Percentiles rank a stretch among this genome's conserved stretches.
These are phyloP conservation scores for Hymenoscyphus infarciens DNA, from an alignment of 2,329 filamentous ascomycete species.

Conservation along the genomic window DNA sequence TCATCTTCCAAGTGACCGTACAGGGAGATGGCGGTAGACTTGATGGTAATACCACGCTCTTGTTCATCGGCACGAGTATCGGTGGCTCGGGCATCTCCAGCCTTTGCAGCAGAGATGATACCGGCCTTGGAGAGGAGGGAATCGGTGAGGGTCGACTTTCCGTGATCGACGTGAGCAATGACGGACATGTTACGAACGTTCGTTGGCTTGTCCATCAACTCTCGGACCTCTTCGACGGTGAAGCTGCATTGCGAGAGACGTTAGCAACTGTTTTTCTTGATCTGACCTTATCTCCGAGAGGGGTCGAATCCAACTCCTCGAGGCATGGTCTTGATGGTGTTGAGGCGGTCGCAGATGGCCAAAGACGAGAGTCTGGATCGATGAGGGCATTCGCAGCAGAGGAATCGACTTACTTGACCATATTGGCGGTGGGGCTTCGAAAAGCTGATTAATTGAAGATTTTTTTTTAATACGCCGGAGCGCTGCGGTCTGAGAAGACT, in stretches of 20 bases:
- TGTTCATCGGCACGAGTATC: slow-evolving; percentile 97
- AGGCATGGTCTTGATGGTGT: neutral
- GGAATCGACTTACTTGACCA: slow-evolving; percentile 88
- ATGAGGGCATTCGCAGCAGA: slow-evolving; percentile 2
- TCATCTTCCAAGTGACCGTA: slow-evolving; percentile 77
- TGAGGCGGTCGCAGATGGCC: neutral
- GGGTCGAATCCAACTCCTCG: neutral
- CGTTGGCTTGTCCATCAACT: slow-evolving; percentile 73
- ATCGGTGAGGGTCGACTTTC: slow-evolving; percentile 99
- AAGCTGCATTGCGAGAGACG: slow-evolving; percentile 63
- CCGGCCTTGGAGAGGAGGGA: slow-evolving; percentile 98
- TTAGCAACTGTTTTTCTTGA: slow-evolving; percentile 43
- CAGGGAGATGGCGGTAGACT: slow-evolving; percentile 99
- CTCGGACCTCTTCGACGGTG: slow-evolving; percentile 91
- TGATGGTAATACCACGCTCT: slow-evolving; percentile 99
- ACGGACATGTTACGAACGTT: slow-evolving; percentile 97
- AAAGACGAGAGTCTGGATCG: neutral
- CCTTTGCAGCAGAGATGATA: slow-evolving; percentile 98
- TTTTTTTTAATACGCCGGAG: slow-evolving; percentile 29
- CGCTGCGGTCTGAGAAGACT: slow-evolving; percentile 22
- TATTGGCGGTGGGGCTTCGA: slow-evolving; percentile 77
- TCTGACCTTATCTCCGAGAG: slow-evolving; percentile 20
- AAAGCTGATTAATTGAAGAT: slow-evolving; percentile 35
- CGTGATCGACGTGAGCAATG: slow-evolving; percentile 99
- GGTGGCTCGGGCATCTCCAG: slow-evolving; percentile 91